Conservation (phyloP, 2,329 filamentous ascomycete species). For the Periconia sp. region DNA sequence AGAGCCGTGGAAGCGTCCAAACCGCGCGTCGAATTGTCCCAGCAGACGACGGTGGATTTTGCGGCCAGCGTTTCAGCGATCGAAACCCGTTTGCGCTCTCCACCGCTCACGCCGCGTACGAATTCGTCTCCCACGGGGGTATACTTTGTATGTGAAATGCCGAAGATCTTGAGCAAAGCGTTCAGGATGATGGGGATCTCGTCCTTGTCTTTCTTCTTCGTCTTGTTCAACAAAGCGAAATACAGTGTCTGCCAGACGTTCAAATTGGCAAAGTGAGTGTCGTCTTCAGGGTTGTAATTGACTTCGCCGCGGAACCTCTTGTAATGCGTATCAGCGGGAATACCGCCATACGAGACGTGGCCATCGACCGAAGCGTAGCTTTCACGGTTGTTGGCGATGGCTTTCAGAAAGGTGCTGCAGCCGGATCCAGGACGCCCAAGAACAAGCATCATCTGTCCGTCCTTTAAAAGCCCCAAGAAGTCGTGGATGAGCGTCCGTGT, state of each 20-base stretch:
- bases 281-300: slow-evolving; percentile 77
- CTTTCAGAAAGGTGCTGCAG: slow-evolving; percentile 76
- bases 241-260: slow-evolving; percentile 78
- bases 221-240: slow-evolving; percentile 76
- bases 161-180: slow-evolving; percentile 75
- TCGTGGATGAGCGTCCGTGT: slow-evolving; percentile 63
- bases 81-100: slow-evolving; percentile 75
- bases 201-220: slow-evolving; percentile 63
- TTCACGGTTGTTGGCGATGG: slow-evolving; percentile 69
- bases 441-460: slow-evolving; percentile 73
- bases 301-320: slow-evolving; percentile 74
- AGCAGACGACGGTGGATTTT: slow-evolving; percentile 70
- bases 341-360: slow-evolving; percentile 71
- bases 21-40: slow-evolving; percentile 81
- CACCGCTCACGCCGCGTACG: slow-evolving; percentile 74
- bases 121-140: slow-evolving; percentile 76
- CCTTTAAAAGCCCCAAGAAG: slow-evolving; percentile 67
- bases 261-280: slow-evolving; percentile 71
- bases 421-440: slow-evolving; percentile 74
- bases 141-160: slow-evolving; percentile 72
- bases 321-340: slow-evolving; percentile 67
- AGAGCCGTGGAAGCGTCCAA: slow-evolving; percentile 77
- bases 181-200: slow-evolving; percentile 70
- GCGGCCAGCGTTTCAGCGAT: slow-evolving; percentile 78
- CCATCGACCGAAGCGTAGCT: slow-evolving; percentile 68